Evolutionary conservation across 2,329 filamentous ascomycete species (phyloP).

Genomic region (Neofusicoccum sp.): DNA sequence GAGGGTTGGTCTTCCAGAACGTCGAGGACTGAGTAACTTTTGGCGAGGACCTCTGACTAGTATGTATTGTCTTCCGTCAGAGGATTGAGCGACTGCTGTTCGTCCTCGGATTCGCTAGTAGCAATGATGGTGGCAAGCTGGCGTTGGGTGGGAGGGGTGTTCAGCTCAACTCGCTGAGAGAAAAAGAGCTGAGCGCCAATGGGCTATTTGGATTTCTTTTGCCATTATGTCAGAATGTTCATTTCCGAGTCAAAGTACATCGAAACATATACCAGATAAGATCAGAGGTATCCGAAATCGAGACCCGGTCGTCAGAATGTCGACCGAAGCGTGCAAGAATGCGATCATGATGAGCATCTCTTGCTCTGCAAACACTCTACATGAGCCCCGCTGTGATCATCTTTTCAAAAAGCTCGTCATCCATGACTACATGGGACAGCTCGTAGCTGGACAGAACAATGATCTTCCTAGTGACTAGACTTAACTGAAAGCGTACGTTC

Average conservation of each 20-base stretch:
- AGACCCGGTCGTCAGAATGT: neutral
- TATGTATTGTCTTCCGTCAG: neutral
- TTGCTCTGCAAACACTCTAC: no score
- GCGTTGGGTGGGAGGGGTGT: conserved; percentile 25
- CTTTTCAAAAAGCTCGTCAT: conserved; percentile 24
- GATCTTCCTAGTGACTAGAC: conserved; percentile 50
- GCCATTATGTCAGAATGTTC: neutral
- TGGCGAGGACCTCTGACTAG: conserved; percentile 17
- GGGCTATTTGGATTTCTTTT: conserved; percentile 18
- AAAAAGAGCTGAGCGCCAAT: conserved; percentile 24
- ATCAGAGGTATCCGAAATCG: conserved; percentile 20
- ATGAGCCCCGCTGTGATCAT: conserved; percentile 4
- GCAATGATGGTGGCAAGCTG: conserved; percentile 25
- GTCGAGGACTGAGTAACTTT: conserved; percentile 26
- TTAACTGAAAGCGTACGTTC: conserved; percentile 51
- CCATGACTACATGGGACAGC: conserved; percentile 24
- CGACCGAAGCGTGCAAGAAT: neutral
- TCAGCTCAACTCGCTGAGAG: conserved; percentile 26
- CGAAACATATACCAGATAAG: conserved; percentile 18
- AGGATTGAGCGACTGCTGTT: neutral
- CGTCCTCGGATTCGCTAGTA: conserved; percentile 15
- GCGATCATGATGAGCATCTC: no score
- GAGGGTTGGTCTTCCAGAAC: conserved; percentile 27
- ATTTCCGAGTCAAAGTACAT: no score
- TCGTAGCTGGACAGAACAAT: conserved; percentile 49